Evolutionary conservation across 495 filamentous ascomycete genomes (phyloP).

Genomic region (Monascus purpureus): DNA sequence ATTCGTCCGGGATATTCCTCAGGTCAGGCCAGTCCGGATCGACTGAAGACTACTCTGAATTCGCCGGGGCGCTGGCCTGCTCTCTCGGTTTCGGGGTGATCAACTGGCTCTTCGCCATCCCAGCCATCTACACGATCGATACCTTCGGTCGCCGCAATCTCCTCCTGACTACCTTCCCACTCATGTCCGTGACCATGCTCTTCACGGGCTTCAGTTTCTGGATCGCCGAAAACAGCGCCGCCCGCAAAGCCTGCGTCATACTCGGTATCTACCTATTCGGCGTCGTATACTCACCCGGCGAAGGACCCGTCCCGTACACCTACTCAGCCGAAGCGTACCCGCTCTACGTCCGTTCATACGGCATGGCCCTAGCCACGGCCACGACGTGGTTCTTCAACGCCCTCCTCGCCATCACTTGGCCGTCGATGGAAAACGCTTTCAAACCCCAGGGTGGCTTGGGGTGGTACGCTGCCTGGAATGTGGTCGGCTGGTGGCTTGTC

Average conservation of each 20-base stretch:
- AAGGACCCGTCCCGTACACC: slow-evolving; percentile 72
- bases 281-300: slow-evolving; percentile 63
- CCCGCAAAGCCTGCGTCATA: slow-evolving; percentile 43
- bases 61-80: slow-evolving; percentile 51
- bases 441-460: slow-evolving; percentile 38
- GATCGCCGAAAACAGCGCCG: slow-evolving; percentile 39
- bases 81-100: slow-evolving; percentile 67
- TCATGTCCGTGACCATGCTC: slow-evolving; percentile 58
- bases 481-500: slow-evolving; percentile 34
- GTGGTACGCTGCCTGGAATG: slow-evolving; percentile 40
- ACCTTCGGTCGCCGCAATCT: slow-evolving; percentile 73
- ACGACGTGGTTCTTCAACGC: slow-evolving; percentile 48
- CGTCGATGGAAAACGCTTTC: slow-evolving; percentile 39
- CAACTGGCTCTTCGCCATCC: slow-evolving; percentile 67
- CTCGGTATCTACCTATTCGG: slow-evolving; percentile 64
- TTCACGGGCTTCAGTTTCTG: slow-evolving; percentile 74
- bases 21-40: slow-evolving; percentile 32
- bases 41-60: no score
- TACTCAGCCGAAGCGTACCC: slow-evolving; percentile 76
- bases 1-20: slow-evolving; percentile 38
- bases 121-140: slow-evolving; percentile 70
- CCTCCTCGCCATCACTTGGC: slow-evolving; percentile 42
- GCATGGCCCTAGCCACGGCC: slow-evolving; percentile 54
- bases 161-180: slow-evolving; percentile 61
- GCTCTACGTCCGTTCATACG: slow-evolving; percentile 55